Evolutionary conservation across 495 filamentous ascomycete species (phyloP), one percentile per base, ranked within the genome.

Genomic region (Aspergillus hancockii): DNA sequence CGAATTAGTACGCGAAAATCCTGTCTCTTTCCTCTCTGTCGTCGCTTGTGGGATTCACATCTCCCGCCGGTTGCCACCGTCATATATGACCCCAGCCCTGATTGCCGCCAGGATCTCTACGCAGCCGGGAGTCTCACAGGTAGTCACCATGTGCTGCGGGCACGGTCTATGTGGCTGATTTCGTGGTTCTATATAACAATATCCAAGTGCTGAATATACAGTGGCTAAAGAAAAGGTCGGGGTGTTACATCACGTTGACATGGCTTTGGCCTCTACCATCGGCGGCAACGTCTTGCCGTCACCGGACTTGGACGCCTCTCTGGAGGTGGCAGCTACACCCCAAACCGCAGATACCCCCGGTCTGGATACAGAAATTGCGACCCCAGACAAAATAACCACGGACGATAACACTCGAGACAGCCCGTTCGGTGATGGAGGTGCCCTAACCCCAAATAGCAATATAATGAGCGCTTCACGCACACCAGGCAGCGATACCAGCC

Each of bases 371-470:
- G 43, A 49, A 32, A 47, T 43, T 28, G 14, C 32, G 14, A 19
- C 38, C 23, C 49, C 36, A 8, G 56, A 52, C 34, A 49, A 52
- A 28, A 8, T 31, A 41, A 21, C 46, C 3, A 40, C 30, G 21
- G 56, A 52, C 3, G 22, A 18, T 50, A 49, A 47, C 38, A 19
- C 43, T 21, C 43, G 22, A 14, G 51, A 60, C 3, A 55, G 23
- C 38, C 54, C 43, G 13, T 40, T 19, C n/a, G 55, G 49, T 30
- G 58, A 52, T 23, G 54, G 59, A 12, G 36, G 57, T 54, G 63
- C 49, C 45, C 55, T 61, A 57, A 66, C 61, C 61, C 69, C 57
- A 47, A 69, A 51, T 18, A 67, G 57, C 54, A 28, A 54, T 8
- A 34, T 56, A 4, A 23, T 62, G 12, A 54, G 49, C 30, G 28